These are phyloP conservation scores for Carallia pectinifolia DNA, from an alignment of 345 rosid species.

Conservation along the genomic window DNA sequence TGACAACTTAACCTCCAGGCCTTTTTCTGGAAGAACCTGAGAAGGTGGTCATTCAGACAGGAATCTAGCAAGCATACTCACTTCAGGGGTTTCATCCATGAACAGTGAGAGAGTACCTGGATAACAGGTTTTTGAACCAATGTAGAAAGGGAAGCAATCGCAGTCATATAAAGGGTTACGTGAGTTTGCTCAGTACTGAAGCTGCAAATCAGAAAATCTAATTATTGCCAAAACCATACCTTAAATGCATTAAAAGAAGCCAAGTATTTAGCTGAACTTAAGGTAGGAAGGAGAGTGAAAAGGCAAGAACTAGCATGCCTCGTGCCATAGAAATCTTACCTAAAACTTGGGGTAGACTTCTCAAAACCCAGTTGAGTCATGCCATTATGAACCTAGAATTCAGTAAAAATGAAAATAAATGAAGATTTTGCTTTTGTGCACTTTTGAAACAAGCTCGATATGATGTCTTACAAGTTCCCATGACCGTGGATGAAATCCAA, in stretches of 20 bases:
- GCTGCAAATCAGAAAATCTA: conserved; percentile 36
- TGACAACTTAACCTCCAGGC: conserved; percentile 56
- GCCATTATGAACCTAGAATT: conserved; percentile 76
- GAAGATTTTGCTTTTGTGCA: not conserved
- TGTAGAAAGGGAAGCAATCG: conserved; percentile 68
- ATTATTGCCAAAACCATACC: not conserved
- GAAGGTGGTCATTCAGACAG: conserved; percentile 12
- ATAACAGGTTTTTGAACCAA: conserved; percentile 62
- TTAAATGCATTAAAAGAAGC: not conserved
- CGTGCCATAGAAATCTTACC: conserved; percentile 38
- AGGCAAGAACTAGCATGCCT: not conserved
- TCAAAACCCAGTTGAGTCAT: conserved; percentile 87
- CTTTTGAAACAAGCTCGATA: conserved; percentile 3
- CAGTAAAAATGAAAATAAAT: conserved; percentile 5
- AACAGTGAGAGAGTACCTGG: conserved; percentile 40
- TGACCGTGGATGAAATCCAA: conserved; percentile 93
- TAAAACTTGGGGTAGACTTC: conserved; percentile 50
- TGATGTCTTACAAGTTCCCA: conserved; percentile 79
- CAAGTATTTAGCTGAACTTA: too few relatives aligned
- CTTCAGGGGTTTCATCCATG: not conserved
- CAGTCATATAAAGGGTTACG: conserved; percentile 82
- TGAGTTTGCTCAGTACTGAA: conserved; percentile 76
- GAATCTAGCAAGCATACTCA: conserved; percentile 7
- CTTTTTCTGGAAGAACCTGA: conserved; percentile 73
- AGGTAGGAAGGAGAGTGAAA: not conserved